Evolutionary conservation across 2,329 filamentous ascomycete species (phyloP).

Genomic region (Zalaria obscura): DNA sequence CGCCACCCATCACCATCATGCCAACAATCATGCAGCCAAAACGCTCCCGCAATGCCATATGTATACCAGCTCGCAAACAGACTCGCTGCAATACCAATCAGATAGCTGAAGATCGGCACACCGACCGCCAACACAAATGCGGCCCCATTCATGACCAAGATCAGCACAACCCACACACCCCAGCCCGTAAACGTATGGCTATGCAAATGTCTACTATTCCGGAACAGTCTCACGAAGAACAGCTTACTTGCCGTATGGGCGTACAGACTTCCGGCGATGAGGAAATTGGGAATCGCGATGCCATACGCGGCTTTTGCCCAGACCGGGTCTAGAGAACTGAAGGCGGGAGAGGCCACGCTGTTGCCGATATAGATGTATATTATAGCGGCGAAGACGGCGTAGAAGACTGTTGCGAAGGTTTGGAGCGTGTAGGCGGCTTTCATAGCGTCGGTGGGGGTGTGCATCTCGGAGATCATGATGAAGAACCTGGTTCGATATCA

Average conservation of each 20-base stretch:
- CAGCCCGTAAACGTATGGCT: slow-evolving; percentile 33
- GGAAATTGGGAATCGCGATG: slow-evolving; percentile 35
- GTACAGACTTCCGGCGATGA: slow-evolving; percentile 36
- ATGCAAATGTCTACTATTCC: slow-evolving; percentile 31
- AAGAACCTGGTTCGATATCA: slow-evolving; percentile 24
- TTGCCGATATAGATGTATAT: slow-evolving; percentile 37
- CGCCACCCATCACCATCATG: slow-evolving; percentile 25
- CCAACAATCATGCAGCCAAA: slow-evolving; percentile 24
- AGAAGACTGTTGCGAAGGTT: slow-evolving; percentile 35
- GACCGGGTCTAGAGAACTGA: slow-evolving; percentile 29
- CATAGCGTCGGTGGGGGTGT: slow-evolving; percentile 35
- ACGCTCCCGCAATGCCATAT: slow-evolving; percentile 23
- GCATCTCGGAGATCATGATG: slow-evolving; percentile 40
- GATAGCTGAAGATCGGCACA: slow-evolving; percentile 40
- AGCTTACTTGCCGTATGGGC: slow-evolving; percentile 38
- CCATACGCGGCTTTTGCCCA: slow-evolving; percentile 39
- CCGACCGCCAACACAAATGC: slow-evolving; percentile 32
- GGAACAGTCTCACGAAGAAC: slow-evolving; percentile 36
- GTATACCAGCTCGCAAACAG: slow-evolving; percentile 42
- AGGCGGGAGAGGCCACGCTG: slow-evolving; percentile 31
- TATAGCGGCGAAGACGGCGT: slow-evolving; percentile 36
- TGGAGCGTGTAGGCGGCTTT: slow-evolving; percentile 38
- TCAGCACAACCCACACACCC: slow-evolving; percentile 31
- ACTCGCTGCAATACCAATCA: slow-evolving; percentile 36
- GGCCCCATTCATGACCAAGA: slow-evolving; percentile 31